A percentile compares a stretch with the other conserved stretches of the same genome.
Evolutionary conservation across 2,329 filamentous ascomycete species (phyloP).

Genomic region (Botrytis paeoniae): DNA sequence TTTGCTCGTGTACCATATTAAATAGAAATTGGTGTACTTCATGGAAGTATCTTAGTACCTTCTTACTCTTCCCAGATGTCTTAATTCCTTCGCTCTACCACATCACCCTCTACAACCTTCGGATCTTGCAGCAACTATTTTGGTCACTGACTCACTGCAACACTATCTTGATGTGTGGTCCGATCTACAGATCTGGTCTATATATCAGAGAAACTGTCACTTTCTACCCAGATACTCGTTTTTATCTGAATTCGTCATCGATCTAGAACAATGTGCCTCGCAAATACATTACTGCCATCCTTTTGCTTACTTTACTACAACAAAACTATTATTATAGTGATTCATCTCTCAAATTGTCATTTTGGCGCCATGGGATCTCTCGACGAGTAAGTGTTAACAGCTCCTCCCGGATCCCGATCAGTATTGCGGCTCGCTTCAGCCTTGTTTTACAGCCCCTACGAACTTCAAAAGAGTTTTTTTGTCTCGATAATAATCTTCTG

Average conservation of each 20-base stretch:
- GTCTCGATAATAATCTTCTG: background rate
- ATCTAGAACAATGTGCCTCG: background rate
- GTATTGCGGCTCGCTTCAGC: background rate
- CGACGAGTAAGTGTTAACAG: too few species aligned
- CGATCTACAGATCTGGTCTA: background rate
- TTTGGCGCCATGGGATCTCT: background rate
- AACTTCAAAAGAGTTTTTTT: background rate
- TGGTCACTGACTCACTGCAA: background rate
- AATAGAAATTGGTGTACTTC: background rate
- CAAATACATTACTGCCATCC: background rate
- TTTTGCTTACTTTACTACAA: background rate
- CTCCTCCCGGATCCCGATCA: background rate
- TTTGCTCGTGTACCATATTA: background rate
- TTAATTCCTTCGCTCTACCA: background rate
- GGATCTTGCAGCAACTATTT: background rate
- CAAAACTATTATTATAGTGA: background rate
- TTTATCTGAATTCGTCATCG: background rate
- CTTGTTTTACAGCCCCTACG: background rate
- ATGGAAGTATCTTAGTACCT: background rate
- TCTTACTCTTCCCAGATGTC: background rate
- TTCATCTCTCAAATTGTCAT: background rate
- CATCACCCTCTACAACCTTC: background rate
- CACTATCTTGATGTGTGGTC: background rate
- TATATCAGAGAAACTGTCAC: background rate
- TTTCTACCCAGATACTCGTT: background rate